Evolutionary conservation across 371 early-diverging fungal species (phyloP), one percentile per base, ranked within the genome.

Genomic region (Apophysomyces ossiformis): DNA sequence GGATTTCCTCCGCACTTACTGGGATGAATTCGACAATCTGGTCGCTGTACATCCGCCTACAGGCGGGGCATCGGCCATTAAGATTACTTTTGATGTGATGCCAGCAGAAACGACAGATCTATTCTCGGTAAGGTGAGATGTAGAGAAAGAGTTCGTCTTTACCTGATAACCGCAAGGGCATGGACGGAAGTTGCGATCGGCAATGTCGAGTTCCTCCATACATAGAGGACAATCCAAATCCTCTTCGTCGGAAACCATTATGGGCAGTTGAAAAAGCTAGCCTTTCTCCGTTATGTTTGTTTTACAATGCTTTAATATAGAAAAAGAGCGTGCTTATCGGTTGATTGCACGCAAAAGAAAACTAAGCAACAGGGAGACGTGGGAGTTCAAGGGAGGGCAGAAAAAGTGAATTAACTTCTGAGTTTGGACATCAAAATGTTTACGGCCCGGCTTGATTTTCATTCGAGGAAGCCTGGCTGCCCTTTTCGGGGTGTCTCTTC

Each of bases 51-150:
- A 68, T 57, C 7, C 87, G 76, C 38, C 87, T 71, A 57, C 96
- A 95, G 4, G 94, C 96, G 18, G 96, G 95, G 71, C 96, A 95
- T 41, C 89, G 81, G 3, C 91, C 92, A 67, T 93, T 93, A 65
- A 92, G 79, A 68, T 92, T 87, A 37, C 92, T 89, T 65, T 89
- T 93, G 76, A 94, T 93, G 69, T 92, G 91, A 72, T 94, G 88
- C 89, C 92, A 93, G 72, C 95, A 94, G 77, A 94, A 94, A 3
- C 95, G 89, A 70, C 95, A 94, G 67, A 94, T 90, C 91, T 93
- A 76, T 16, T n/a, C 37, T 36, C 2, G 1, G 60, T 50, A 8
- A 32, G 36, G 2, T 57, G 36, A 43, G 16, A 61, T 26, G 36
- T 12, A 43, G 16, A 46, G n/a, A 18, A 32, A 39, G 32, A 59